These are phyloP conservation scores for Oidiodendron maius DNA, from an alignment of 495 filamentous ascomycete genomes.

Conservation along the genomic window DNA sequence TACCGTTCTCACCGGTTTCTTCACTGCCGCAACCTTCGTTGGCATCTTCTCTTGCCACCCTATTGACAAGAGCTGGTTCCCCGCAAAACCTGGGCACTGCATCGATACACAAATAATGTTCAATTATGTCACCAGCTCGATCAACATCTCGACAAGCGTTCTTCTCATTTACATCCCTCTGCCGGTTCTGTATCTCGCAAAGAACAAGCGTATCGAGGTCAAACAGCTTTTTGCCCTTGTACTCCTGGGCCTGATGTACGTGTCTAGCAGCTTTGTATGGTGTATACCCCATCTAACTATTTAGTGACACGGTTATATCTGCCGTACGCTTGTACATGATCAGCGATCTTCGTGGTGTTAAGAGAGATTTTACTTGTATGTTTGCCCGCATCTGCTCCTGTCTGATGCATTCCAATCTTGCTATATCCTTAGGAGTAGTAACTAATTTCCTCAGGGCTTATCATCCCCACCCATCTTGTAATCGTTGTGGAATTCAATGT, in stretches of 20 bases:
- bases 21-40: slow-evolving; percentile 1
- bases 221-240: slow-evolving; percentile 9
- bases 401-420: not conserved
- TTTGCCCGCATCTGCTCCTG: not conserved
- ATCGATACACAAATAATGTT: slow-evolving; percentile 5
- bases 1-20: slow-evolving; percentile 12
- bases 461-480: slow-evolving; percentile 1
- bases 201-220: slow-evolving; percentile 1
- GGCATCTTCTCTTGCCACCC: slow-evolving; percentile 2
- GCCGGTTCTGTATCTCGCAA: slow-evolving; percentile 5
- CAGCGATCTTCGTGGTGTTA: not conserved
- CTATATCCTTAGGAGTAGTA: not conserved
- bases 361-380: not conserved
- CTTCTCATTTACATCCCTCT: slow-evolving; percentile 11
- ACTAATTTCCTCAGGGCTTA: slow-evolving; percentile 2
- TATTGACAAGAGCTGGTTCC: slow-evolving; percentile 3
- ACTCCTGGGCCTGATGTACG: slow-evolving; percentile 11
- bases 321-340: not conserved
- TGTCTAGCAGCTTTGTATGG: not conserved
- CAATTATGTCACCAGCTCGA: slow-evolving; percentile 4
- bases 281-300: not conserved
- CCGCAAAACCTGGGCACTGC: not conserved
- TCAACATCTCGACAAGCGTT: slow-evolving; percentile 12
- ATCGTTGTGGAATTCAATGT: slow-evolving; percentile 12
- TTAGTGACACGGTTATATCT: not conserved